phyloP scores from a whole-genome alignment of 2,329 filamentous ascomycete species.

The Alternaria sp. region DNA sequence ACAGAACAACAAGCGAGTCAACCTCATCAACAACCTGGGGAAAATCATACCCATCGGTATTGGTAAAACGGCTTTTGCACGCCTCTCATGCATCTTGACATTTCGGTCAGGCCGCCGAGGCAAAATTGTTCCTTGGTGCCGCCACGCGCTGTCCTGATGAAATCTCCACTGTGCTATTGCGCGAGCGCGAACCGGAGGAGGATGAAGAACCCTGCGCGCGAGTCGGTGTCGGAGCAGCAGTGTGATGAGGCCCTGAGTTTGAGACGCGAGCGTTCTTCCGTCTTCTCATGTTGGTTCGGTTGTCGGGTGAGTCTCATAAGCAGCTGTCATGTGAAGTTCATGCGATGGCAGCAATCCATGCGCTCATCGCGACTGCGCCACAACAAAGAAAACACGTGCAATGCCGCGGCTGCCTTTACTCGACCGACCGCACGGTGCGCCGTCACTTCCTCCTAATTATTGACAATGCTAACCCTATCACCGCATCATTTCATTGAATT shows the following conservation, averaged over 20 bases:
- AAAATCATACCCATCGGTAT: slow-evolving; percentile 8
- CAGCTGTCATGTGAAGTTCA: neutral
- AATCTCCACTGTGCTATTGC: slow-evolving; percentile 11
- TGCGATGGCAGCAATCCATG: neutral
- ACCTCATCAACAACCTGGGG: slow-evolving; percentile 7
- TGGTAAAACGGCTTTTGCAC: slow-evolving; percentile 6
- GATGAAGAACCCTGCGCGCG: slow-evolving; percentile 1
- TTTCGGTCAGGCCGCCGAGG: slow-evolving; percentile 9
- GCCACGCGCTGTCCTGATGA: slow-evolving; percentile 7
- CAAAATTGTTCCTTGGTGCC: neutral
- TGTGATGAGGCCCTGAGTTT: neutral
- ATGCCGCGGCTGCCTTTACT: neutral
- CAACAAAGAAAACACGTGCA: slow-evolving; percentile 1
- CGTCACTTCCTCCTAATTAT: neutral
- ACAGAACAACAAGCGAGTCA: slow-evolving; percentile 11
- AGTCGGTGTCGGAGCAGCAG: neutral
- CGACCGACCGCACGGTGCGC: neutral
- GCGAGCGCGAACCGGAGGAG: slow-evolving; percentile 5
- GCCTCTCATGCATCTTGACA: slow-evolving; percentile 2
- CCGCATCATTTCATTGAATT: neutral
- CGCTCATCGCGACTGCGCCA: neutral
- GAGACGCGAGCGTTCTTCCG: neutral
- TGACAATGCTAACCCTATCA: neutral
- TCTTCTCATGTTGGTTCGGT: slow-evolving; percentile 1
- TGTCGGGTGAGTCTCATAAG: neutral